Percentiles rank a stretch among this genome's conserved stretches.
These are phyloP conservation scores for Fusarium sacchari DNA, from an alignment of 2,329 filamentous ascomycete species.

Conservation along the genomic window DNA sequence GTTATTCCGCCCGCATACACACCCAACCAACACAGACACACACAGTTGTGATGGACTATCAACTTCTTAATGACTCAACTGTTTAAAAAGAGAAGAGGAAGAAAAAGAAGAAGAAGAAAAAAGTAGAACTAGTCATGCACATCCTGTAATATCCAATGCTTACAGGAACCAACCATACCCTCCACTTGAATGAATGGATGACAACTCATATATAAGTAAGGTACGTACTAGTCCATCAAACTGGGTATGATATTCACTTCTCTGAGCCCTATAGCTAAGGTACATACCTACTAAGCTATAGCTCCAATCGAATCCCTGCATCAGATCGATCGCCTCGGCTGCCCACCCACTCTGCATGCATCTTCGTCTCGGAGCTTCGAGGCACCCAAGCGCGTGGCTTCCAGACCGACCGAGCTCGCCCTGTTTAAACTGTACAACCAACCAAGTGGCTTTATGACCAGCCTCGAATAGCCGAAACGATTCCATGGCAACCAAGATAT, in stretches of 20 bases:
- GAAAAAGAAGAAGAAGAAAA: neutral
- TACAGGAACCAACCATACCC: neutral
- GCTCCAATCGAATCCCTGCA: slow-evolving; percentile 15
- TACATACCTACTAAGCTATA: neutral
- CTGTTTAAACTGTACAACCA: slow-evolving; percentile 4
- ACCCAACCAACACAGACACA: neutral
- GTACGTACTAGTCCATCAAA: neutral
- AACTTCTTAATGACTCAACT: neutral
- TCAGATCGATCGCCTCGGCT: slow-evolving; percentile 16
- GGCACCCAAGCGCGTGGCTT: slow-evolving; percentile 13
- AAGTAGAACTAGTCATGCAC: neutral
- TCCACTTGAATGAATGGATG: no score
- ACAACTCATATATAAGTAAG: slow-evolving; percentile 1
- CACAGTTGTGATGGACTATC: neutral
- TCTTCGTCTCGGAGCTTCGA: neutral
- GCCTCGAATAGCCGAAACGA: slow-evolving; percentile 8
- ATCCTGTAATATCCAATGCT: neutral
- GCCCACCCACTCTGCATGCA: no score
- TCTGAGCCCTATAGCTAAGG: neutral
- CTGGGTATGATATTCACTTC: slow-evolving; percentile 1
- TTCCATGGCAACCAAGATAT: slow-evolving; percentile 12
- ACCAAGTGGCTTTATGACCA: neutral
- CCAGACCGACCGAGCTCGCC: slow-evolving; percentile 10
- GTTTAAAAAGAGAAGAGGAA: neutral
- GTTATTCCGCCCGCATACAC: neutral